Conservation (phyloP, 306 rosid genomes). For the Cicer bijugum region DNA sequence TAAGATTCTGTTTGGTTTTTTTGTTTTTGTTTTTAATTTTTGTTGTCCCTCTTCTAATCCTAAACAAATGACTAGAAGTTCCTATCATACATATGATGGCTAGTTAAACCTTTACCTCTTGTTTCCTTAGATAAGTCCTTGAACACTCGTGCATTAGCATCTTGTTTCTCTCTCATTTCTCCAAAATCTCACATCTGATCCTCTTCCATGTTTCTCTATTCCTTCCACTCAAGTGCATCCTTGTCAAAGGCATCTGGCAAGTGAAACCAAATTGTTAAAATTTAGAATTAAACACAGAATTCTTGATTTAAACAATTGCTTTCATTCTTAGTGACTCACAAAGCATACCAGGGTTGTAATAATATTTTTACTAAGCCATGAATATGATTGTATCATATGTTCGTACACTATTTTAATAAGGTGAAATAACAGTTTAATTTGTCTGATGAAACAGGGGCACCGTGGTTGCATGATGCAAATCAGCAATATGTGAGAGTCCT, state of each 20-base stretch:
- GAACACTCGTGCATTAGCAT: too few species aligned
- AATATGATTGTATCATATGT: not conserved
- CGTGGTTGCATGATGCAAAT: constrained; percentile 39
- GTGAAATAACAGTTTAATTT: constrained; percentile 32
- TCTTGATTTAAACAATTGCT: not conserved
- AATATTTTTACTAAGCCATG: not conserved
- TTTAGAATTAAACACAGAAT: too few species aligned
- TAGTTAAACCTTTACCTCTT: too few species aligned
- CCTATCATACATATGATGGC: too few species aligned
- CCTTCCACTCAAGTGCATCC: not conserved
- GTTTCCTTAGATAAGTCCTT: too few species aligned
- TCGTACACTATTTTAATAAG: constrained; percentile 17
- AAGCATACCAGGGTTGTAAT: not conserved
- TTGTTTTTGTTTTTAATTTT: too few species aligned
- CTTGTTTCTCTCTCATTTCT: too few species aligned
- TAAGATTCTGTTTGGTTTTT: too few species aligned
- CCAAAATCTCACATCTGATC: not conserved
- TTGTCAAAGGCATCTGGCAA: not conserved
- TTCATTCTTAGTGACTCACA: not conserved
- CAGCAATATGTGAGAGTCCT: constrained; percentile 31
- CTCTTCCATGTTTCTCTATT: not conserved
- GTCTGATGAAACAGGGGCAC: constrained; percentile 39
- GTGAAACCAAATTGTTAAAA: not conserved
- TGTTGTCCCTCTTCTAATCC: too few species aligned
- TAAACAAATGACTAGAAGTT: too few species aligned